Evolutionary conservation across 2,329 filamentous ascomycete genomes (phyloP), one percentile per base, ranked within the genome.

Genomic region (Ascocoryne sarcoides): DNA sequence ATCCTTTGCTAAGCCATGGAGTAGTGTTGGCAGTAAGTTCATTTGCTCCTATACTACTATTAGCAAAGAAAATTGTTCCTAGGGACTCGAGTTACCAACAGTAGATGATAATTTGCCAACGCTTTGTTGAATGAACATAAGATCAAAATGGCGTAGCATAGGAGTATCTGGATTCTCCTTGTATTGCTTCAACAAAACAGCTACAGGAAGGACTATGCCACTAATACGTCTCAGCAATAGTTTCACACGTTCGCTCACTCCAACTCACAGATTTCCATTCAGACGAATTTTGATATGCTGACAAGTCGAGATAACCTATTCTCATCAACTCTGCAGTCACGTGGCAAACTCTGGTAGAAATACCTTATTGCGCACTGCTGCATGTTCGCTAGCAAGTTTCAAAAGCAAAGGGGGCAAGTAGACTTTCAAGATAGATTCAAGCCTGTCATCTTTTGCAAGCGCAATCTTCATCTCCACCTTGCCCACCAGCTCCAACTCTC

Each of bases 111-210:
- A 61, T 36, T 80, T 70, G 37, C 72, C 71, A 32, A 85, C 68
- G 29, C 90, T 92, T 58, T 94, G 86, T 56, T 93, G 85, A 28
- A 95, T 83, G 58, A 94, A 95, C 14, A 84, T 71, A 30, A 96
- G 67, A 62, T 96, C 89, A 52, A 95, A 84, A 58, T 94, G 85
- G 48, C 86, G 82, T 49, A 98, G 77, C 28, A 95, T 70, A 1
- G 80, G 68, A 10, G 80, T 82, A 29, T 78, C 70, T 28, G 76
- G 51, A 36, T 61, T 77, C 16, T 84, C 76, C 61, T 93, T 94
- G 70, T 94, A 95, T 60, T 96, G 92, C 52, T 88, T 82, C 40
- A 96, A 63, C 14, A 98, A 70, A 12, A 80, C 77, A n/a, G 77
- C 74, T 10, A 96, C 88, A 0, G 92, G 92, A 4, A 98, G 68